Conservation (phyloP, 106 monocot genomes). For the Platanthera zijinensis region DNA sequence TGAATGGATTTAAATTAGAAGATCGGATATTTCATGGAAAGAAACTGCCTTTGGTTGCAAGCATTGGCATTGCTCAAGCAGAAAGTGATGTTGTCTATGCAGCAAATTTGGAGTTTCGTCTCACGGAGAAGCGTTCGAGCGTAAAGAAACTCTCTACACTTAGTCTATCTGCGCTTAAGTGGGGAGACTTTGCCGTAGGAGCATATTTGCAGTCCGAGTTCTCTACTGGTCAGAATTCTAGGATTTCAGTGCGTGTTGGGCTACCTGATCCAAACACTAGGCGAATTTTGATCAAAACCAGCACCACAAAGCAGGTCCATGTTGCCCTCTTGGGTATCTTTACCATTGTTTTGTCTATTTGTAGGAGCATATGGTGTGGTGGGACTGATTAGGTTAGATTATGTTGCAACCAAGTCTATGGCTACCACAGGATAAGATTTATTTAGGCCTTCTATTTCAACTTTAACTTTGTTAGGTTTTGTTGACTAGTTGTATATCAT, state of each 20-base stretch:
- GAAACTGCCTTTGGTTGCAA: conserved; percentile 41
- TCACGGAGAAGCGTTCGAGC: conserved; percentile 67
- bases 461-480: neutral
- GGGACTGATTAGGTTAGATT: conserved; percentile 17
- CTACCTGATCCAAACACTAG: conserved; percentile 72
- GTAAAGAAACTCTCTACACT: conserved; percentile 58
- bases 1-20: conserved; percentile 68
- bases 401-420: neutral
- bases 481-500: neutral
- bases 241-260: conserved; percentile 55
- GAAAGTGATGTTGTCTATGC: conserved; percentile 74
- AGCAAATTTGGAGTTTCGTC: conserved; percentile 63
- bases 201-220: conserved; percentile 82
- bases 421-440: neutral
- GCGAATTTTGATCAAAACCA: conserved; percentile 62
- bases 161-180: conserved; percentile 67
- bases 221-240: conserved; percentile 42
- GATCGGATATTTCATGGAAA: conserved; percentile 65
- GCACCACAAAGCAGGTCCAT: conserved; percentile 63
- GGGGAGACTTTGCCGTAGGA: conserved; percentile 75
- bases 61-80: conserved; percentile 47
- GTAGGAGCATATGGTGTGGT: conserved; percentile 35
- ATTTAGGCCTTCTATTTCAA: neutral
- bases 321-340: conserved; percentile 57
- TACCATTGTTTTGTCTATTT: conserved; percentile 37